phyloP scores from a whole-genome alignment of 495 filamentous ascomycete genomes.

The Penicillium bovifimosum region DNA sequence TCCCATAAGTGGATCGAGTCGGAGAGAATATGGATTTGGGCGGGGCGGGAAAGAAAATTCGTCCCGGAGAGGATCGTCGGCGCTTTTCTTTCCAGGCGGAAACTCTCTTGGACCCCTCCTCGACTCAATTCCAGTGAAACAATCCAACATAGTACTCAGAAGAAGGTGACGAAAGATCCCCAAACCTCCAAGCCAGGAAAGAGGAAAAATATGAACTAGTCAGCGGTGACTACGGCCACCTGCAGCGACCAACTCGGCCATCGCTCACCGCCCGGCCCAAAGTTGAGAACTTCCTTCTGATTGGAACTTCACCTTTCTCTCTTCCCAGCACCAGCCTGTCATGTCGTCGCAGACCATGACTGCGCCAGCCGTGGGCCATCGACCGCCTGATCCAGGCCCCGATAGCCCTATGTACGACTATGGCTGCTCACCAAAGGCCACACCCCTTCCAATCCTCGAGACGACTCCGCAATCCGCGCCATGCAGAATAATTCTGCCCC shows the following conservation, averaged over 20 bases:
- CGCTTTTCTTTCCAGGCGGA: conserved; percentile 1
- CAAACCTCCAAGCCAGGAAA: not conserved
- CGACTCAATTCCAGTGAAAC: no score
- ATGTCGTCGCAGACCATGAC: conserved; percentile 56
- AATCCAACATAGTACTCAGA: not conserved
- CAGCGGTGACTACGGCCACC: conserved; percentile 16
- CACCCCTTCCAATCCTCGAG: conserved; percentile 34
- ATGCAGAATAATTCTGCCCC: conserved; percentile 43
- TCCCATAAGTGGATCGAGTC: conserved; percentile 19
- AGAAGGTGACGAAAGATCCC: not conserved
- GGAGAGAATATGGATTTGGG: conserved; percentile 15
- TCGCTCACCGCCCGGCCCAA: conserved; percentile 30
- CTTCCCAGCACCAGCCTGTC: conserved; percentile 33
- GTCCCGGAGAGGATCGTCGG: conserved; percentile 19
- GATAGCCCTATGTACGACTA: conserved; percentile 41
- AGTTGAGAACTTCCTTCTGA: conserved; percentile 29
- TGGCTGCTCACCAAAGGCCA: conserved; percentile 30
- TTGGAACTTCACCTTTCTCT: conserved; percentile 23
- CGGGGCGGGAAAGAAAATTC: conserved; percentile 33
- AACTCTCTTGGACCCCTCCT: not conserved
- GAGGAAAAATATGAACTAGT: conserved; percentile 13
- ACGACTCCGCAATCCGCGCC: conserved; percentile 44
- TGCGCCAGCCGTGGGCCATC: conserved; percentile 49
- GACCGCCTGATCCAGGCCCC: conserved; percentile 43
- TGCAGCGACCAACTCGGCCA: conserved; percentile 24